Percentiles rank a stretch among this genome's conserved stretches.
phyloP scores from a whole-genome alignment of 176 grass and related monocot genomes.

The Neostapfia colusana region DNA sequence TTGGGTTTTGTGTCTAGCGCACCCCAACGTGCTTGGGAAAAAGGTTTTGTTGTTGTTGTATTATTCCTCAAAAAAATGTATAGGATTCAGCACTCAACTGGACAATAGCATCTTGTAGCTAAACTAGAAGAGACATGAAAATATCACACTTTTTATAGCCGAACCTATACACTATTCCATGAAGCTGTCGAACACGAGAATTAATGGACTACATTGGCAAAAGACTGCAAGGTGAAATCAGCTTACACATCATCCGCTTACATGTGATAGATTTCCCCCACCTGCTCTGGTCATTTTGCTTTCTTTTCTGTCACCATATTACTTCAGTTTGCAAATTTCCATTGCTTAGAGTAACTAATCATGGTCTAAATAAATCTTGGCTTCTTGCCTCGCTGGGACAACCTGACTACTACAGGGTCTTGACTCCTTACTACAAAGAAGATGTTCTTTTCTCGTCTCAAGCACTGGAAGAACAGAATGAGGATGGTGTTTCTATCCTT shows the following conservation, averaged over 20 bases:
- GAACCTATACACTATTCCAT: neutral
- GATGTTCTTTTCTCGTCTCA: slow-evolving; percentile 88
- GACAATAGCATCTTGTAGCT: neutral
- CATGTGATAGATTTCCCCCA: neutral
- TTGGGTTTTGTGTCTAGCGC: too few species aligned
- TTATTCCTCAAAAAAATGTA: too few species aligned
- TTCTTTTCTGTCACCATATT: neutral
- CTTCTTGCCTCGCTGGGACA: slow-evolving; percentile 6
- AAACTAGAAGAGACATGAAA: slow-evolving; percentile 29
- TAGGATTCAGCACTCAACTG: too few species aligned
- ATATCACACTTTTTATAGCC: neutral
- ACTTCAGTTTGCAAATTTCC: neutral
- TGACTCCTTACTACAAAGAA: slow-evolving; percentile 95
- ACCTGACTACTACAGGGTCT: slow-evolving; percentile 60
- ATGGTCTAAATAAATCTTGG: slow-evolving; percentile 10
- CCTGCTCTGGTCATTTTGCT: neutral
- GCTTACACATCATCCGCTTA: neutral
- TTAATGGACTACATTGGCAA: neutral
- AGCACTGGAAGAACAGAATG: slow-evolving; percentile 66
- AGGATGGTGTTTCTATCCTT: slow-evolving; percentile 97
- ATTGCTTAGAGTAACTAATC: slow-evolving; percentile 22
- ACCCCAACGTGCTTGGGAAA: too few species aligned
- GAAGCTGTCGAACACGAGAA: neutral
- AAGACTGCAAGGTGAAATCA: neutral
- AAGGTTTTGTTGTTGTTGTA: too few species aligned